phyloP scores from a whole-genome alignment of 352 stramenopile species.

The Phytophthora uliginosa region DNA sequence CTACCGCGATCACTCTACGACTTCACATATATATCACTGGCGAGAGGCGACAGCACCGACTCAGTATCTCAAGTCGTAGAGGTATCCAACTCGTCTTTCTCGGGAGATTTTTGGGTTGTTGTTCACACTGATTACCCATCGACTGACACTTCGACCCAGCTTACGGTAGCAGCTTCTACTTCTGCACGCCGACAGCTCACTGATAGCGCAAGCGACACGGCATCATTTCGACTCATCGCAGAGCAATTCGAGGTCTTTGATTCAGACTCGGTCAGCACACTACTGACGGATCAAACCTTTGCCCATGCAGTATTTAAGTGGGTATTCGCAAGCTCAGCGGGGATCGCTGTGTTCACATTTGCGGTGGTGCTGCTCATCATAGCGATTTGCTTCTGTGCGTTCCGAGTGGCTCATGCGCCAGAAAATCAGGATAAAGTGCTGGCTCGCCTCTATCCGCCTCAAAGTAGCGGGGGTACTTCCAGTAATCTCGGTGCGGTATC shows the following conservation, averaged over 20 bases:
- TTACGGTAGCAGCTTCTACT: slow-evolving; percentile 23
- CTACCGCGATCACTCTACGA: slow-evolving; percentile 81
- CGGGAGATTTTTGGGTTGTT: slow-evolving; percentile 79
- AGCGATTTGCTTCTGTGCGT: slow-evolving; percentile 59
- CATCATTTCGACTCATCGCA: slow-evolving; percentile 52
- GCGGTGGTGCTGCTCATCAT: slow-evolving; percentile 46
- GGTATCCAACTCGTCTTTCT: slow-evolving; percentile 60
- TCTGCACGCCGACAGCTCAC: slow-evolving; percentile 12
- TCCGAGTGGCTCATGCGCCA: slow-evolving; percentile 61
- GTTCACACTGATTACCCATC: slow-evolving; percentile 73
- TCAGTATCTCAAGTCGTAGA: slow-evolving; percentile 46
- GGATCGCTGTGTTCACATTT: slow-evolving; percentile 62
- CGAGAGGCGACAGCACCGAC: slow-evolving; percentile 25
- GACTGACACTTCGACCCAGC: slow-evolving; percentile 11
- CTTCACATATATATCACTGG: slow-evolving; percentile 70
- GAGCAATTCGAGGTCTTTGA: slow-evolving; percentile 49
- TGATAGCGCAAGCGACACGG: neutral
- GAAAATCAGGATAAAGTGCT: slow-evolving; percentile 76
- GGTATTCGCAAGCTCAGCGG: slow-evolving; percentile 56
- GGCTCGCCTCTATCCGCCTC: slow-evolving; percentile 22
- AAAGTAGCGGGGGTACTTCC: neutral
- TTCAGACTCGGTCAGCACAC: neutral
- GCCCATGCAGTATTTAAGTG: slow-evolving; percentile 52
- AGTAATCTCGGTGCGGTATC: neutral
- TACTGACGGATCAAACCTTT: slow-evolving; percentile 71